These are phyloP conservation scores for Shiraia bambusicola DNA, from an alignment of 2,329 filamentous ascomycete genomes.

Conservation along the genomic window DNA sequence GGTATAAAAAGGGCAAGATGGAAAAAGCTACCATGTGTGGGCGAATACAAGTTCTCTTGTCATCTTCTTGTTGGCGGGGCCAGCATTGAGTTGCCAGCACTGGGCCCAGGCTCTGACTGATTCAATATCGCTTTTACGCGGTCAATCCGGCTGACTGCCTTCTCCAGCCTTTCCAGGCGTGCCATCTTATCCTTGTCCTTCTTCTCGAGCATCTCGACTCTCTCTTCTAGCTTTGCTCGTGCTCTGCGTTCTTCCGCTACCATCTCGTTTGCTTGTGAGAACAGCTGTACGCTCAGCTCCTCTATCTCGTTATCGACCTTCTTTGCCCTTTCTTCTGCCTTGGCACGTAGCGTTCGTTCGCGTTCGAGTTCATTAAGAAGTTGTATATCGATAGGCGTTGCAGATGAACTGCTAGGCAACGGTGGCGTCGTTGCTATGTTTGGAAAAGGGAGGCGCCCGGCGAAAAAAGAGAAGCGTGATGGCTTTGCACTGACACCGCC, in stretches of 20 bases:
- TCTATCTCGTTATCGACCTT: constrained; percentile 73
- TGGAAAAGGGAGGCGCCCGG: constrained; percentile 41
- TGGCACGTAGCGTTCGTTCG: constrained; percentile 66
- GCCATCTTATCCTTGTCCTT: constrained; percentile 69
- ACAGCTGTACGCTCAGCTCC: constrained; percentile 72
- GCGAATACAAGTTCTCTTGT: background rate
- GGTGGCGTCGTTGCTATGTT: constrained; percentile 37
- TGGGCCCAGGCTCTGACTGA: constrained; percentile 6
- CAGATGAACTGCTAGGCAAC: constrained; percentile 19
- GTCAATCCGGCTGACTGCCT: constrained; percentile 70
- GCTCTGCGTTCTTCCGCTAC: constrained; percentile 74
- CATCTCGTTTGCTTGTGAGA: constrained; percentile 87
- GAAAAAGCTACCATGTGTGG: background rate
- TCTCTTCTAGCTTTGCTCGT: constrained; percentile 69
- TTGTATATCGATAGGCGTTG: constrained; percentile 42
- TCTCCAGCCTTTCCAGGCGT: constrained; percentile 69
- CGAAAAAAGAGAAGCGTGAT: constrained; percentile 49
- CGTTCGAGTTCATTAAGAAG: constrained; percentile 65
- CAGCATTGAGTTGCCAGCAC: background rate
- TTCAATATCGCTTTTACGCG: constrained; percentile 64
- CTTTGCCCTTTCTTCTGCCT: constrained; percentile 68
- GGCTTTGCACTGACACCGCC: constrained; percentile 30
- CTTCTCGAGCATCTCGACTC: constrained; percentile 67
- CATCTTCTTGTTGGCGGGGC: constrained; percentile 4
- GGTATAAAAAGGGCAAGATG: background rate